Percentiles rank a stretch among this genome's conserved stretches.
These are phyloP conservation scores for Peziza echinospora DNA, from an alignment of 495 filamentous ascomycete species.

Conservation along the genomic window DNA sequence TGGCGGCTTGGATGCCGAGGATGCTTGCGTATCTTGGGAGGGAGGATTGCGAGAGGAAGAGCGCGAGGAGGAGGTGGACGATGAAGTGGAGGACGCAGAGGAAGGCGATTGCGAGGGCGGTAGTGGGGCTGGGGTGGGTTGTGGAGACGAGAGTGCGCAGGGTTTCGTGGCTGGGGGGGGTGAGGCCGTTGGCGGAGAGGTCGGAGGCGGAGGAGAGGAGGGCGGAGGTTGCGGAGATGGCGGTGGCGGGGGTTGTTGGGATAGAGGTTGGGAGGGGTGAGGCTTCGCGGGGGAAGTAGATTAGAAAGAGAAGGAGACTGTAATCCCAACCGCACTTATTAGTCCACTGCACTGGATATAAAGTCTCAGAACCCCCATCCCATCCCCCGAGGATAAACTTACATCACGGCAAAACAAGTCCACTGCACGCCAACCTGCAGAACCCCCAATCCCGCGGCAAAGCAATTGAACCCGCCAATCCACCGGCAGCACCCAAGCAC, in stretches of 20 bases:
- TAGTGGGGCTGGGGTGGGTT: slow-evolving; percentile 42
- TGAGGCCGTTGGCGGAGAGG: no score
- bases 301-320: slow-evolving; percentile 65
- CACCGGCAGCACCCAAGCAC: slow-evolving; percentile 64
- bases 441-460: slow-evolving; percentile 65
- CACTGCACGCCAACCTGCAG: slow-evolving; percentile 79
- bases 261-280: slow-evolving; percentile 30
- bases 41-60: slow-evolving; percentile 32
- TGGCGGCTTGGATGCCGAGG: slow-evolving; percentile 52
- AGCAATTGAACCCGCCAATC: slow-evolving; percentile 60
- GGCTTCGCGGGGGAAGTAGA: slow-evolving; percentile 52
- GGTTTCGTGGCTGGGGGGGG: no score
- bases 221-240: no score
- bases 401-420: slow-evolving; percentile 83
- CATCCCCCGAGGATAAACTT: slow-evolving; percentile 22
- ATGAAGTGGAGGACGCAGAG: slow-evolving; percentile 51
- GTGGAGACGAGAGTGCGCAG: slow-evolving; percentile 19
- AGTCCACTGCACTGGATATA: no score
- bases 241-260: slow-evolving; percentile 20
- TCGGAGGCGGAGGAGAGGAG: no score
- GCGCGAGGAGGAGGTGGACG: slow-evolving; percentile 32
- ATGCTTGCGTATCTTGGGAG: slow-evolving; percentile 61
- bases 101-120: slow-evolving; percentile 48
- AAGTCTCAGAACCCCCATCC: no score
- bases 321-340: no score